phyloP scores from a whole-genome alignment of 1,139 yeast species.

The Yamadazyma jaroonii region DNA sequence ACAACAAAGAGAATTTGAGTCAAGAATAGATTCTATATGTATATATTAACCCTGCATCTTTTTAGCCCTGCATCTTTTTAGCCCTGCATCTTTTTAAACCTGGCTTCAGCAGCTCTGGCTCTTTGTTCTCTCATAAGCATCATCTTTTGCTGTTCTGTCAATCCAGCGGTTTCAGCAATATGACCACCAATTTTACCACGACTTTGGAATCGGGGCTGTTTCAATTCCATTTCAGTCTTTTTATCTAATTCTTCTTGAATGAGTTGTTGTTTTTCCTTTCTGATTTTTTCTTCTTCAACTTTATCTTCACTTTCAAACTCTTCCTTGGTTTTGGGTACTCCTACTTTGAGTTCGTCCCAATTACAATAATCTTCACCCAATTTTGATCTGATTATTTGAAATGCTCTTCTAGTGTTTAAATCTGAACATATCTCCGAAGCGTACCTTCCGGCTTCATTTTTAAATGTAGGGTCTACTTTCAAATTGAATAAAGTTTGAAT shows the following conservation, averaged over 20 bases:
- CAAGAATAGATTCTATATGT: not conserved
- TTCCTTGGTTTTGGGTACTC: slow-evolving; percentile 60
- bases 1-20: slow-evolving; percentile 2
- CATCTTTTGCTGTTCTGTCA: slow-evolving; percentile 65
- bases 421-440: slow-evolving; percentile 51
- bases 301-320: slow-evolving; percentile 50
- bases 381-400: slow-evolving; percentile 64
- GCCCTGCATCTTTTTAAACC: slow-evolving; percentile 39
- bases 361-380: slow-evolving; percentile 69
- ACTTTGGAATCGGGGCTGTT: slow-evolving; percentile 30
- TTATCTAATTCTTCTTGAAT: slow-evolving; percentile 41
- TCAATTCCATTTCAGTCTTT: slow-evolving; percentile 37
- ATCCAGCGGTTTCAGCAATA: slow-evolving; percentile 29
- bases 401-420: slow-evolving; percentile 46
- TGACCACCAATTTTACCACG: slow-evolving; percentile 28
- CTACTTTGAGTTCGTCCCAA: slow-evolving; percentile 72
- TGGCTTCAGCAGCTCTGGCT: slow-evolving; percentile 95
- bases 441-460: slow-evolving; percentile 56
- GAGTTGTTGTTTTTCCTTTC: slow-evolving; percentile 33
- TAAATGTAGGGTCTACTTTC: slow-evolving; percentile 66
- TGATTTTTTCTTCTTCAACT: slow-evolving; percentile 28
- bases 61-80: slow-evolving; percentile 14
- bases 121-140: slow-evolving; percentile 88
- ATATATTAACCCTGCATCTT: slow-evolving; percentile 8
- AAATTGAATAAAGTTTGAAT: slow-evolving; percentile 63